Percentiles rank a stretch among this genome's conserved stretches.
Conservation (phyloP, 83 land plant genomes). For the Picea mariana region DNA sequence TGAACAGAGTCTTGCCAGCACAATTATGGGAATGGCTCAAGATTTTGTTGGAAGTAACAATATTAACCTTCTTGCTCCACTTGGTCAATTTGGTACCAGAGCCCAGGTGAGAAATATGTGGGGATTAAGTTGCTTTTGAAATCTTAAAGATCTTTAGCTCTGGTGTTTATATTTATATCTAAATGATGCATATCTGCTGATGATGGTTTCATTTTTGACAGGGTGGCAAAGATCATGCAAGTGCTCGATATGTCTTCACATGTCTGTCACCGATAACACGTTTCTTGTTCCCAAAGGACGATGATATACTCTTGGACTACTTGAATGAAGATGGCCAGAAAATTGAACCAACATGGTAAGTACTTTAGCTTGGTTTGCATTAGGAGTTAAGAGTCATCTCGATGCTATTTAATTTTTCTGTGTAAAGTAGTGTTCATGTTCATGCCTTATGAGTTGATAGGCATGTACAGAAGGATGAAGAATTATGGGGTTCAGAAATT, state of each 20-base stretch:
- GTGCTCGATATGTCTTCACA: constrained; percentile 91
- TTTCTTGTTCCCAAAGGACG: constrained; percentile 82
- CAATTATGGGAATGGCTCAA: constrained; percentile 99
- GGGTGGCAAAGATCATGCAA: constrained; percentile 99
- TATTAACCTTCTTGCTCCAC: constrained; percentile 84
- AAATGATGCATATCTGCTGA: neutral
- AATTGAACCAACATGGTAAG: constrained; percentile 90
- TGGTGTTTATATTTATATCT: constrained; percentile 4
- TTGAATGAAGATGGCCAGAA: constrained; percentile 93
- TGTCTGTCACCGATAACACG: constrained; percentile 75
- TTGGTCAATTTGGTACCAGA: constrained; percentile 96
- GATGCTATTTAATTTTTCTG: neutral
- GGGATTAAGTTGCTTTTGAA: neutral
- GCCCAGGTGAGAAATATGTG: constrained; percentile 44
- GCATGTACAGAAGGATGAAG: neutral
- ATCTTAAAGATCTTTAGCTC: neutral
- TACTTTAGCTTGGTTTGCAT: neutral
- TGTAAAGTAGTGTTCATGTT: neutral
- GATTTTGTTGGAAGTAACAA: constrained; percentile 98
- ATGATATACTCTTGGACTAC: constrained; percentile 86
- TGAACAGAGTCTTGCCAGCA: constrained; percentile 92
- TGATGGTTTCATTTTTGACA: constrained; percentile 25
- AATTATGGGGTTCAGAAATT: neutral
- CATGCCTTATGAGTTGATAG: neutral
- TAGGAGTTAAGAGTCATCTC: neutral